These are phyloP conservation scores for Penicillium sp. DNA, from an alignment of 2,329 filamentous ascomycete genomes.

Conservation along the genomic window DNA sequence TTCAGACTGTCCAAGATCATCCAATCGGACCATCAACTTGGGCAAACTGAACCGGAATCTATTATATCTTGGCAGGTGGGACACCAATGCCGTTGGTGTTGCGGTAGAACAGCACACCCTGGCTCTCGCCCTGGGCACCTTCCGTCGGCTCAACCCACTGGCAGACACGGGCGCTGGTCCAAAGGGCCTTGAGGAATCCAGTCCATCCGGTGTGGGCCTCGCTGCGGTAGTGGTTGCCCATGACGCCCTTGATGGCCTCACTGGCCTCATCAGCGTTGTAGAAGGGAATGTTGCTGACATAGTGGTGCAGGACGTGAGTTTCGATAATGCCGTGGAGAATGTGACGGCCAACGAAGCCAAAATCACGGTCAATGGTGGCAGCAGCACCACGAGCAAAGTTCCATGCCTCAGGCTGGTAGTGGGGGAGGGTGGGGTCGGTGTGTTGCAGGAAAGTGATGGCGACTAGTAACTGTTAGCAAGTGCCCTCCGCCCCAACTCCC, in stretches of 20 bases:
- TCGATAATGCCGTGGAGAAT: conserved; percentile 95
- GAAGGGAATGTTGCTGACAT: conserved; percentile 91
- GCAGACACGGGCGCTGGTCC: conserved; percentile 74
- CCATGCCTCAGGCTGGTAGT: conserved; percentile 83
- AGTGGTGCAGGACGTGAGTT: conserved; percentile 97
- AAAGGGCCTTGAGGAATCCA: conserved; percentile 82
- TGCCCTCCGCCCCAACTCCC: background rate
- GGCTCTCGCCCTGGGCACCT: conserved; percentile 70
- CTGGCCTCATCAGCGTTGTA: conserved; percentile 93
- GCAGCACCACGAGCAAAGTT: conserved; percentile 90
- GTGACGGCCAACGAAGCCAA: conserved; percentile 87
- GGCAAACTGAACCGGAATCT: conserved; percentile 10
- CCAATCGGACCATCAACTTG: background rate
- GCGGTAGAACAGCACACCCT: conserved; percentile 87
- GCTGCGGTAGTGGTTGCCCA: conserved; percentile 90
- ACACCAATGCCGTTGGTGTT: conserved; percentile 84
- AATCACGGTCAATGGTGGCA: conserved; percentile 94
- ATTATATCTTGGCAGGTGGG: conserved; percentile 45
- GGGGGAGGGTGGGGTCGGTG: conserved; percentile 87
- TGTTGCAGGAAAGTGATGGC: conserved; percentile 97
- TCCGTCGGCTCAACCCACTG: conserved; percentile 95
- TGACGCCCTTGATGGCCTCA: conserved; percentile 88
- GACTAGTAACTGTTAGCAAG: conserved; percentile 48
- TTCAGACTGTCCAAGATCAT: too few relatives aligned
- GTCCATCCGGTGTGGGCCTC: conserved; percentile 68